Conservation (phyloP, 176 grass and related monocot genomes). For the Musa itinerans region DNA sequence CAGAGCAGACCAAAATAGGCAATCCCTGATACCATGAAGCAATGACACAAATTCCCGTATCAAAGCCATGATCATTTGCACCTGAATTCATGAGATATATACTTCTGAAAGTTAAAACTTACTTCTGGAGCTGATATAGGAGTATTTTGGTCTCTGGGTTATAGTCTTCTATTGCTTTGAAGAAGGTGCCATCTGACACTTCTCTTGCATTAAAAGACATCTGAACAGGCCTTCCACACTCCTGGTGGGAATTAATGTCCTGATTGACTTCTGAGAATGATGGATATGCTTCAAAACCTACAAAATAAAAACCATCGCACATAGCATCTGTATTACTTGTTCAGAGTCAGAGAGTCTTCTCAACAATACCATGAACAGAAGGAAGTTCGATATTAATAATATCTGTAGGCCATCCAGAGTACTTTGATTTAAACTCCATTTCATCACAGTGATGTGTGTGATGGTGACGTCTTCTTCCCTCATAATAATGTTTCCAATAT, state of each 20-base stretch:
- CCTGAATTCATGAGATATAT: neutral
- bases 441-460: constrained; percentile 82
- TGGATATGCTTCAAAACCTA: constrained; percentile 59
- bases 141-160: constrained; percentile 73
- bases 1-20: neutral
- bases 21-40: neutral
- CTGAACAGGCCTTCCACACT: constrained; percentile 68
- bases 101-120: constrained; percentile 21
- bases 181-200: constrained; percentile 91
- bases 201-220: constrained; percentile 90
- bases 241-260: constrained; percentile 49
- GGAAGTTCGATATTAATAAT: constrained; percentile 84
- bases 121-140: constrained; percentile 78
- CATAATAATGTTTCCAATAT: constrained; percentile 91
- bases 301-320: constrained; percentile 9
- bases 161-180: constrained; percentile 79
- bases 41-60: neutral
- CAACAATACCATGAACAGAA: constrained; percentile 58
- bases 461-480: constrained; percentile 40
- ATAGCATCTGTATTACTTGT: constrained; percentile 12
- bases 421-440: constrained; percentile 46
- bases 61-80: neutral
- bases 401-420: constrained; percentile 80
- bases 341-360: constrained; percentile 15
- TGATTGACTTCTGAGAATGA: constrained; percentile 51